phyloP scores from a whole-genome alignment of 1,284 basidiomycete species.

The Ceratobasidium sp. region DNA sequence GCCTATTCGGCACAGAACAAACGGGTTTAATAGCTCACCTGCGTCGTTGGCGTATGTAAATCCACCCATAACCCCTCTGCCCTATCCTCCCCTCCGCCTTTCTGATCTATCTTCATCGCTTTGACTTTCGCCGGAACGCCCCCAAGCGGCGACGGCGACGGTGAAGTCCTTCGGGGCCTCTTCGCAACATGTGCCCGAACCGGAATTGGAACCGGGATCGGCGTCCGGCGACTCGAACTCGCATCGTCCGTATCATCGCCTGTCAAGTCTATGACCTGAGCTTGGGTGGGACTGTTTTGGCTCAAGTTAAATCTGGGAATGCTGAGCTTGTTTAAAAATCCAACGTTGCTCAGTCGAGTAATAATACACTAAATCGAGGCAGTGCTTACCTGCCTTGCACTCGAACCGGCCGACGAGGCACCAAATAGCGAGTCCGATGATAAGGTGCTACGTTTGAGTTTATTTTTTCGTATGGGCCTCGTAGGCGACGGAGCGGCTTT shows the following conservation, averaged over 20 bases:
- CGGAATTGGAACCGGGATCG: slow-evolving; percentile 27
- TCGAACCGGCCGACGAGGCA: not conserved
- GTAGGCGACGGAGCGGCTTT: slow-evolving; percentile 19
- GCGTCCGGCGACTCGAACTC: slow-evolving; percentile 3
- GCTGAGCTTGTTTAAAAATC: slow-evolving; percentile 25
- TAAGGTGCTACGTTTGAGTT: slow-evolving; percentile 31
- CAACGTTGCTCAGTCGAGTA: not conserved
- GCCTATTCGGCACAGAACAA: not conserved
- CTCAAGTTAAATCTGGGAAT: slow-evolving; percentile 34
- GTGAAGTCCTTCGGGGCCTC: slow-evolving; percentile 23
- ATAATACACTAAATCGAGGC: not conserved
- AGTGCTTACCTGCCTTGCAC: slow-evolving; percentile 23
- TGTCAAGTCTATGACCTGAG: slow-evolving; percentile 36
- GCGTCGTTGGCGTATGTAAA: slow-evolving; percentile 28
- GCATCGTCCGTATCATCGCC: slow-evolving; percentile 20
- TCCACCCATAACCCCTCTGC: slow-evolving; percentile 36
- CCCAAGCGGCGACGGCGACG: slow-evolving; percentile 29
- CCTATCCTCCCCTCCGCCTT: not conserved
- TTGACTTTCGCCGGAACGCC: not conserved
- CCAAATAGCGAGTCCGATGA: slow-evolving; percentile 36
- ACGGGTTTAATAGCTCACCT: slow-evolving; percentile 2
- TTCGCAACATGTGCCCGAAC: slow-evolving; percentile 8
- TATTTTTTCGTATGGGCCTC: slow-evolving; percentile 15
- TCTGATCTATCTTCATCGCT: not conserved
- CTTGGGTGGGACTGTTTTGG: slow-evolving; percentile 1